A percentile compares a stretch with the other conserved stretches of the same genome.
Evolutionary conservation across 129 eudicot species (phyloP).

Genomic region (Centrapalus pauciflorus): DNA sequence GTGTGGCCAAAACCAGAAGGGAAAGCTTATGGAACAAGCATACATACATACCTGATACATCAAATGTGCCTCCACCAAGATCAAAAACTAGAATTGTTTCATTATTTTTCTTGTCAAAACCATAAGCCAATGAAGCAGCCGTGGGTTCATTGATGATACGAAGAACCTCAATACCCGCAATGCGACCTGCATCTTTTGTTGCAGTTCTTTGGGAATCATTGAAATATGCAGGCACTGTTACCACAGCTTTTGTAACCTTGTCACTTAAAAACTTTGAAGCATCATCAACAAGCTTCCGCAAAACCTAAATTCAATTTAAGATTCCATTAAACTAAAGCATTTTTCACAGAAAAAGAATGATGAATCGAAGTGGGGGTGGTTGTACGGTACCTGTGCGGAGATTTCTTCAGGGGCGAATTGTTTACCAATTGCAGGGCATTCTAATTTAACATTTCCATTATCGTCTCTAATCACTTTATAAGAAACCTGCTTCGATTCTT

Average conservation of each 20-base stretch:
- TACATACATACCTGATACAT: slow-evolving; percentile 64
- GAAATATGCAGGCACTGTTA: slow-evolving; percentile 88
- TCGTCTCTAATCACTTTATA: slow-evolving; percentile 72
- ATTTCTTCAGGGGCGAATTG: slow-evolving; percentile 84
- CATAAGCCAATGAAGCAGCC: slow-evolving; percentile 95
- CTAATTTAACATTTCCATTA: slow-evolving; percentile 78
- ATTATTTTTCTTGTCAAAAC: slow-evolving; percentile 78
- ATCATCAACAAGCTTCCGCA: slow-evolving; percentile 85
- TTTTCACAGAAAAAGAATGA: background rate
- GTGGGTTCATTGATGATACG: slow-evolving; percentile 90
- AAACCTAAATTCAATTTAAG: slow-evolving; percentile 35
- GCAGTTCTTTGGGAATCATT: slow-evolving; percentile 93
- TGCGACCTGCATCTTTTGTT: slow-evolving; percentile 87
- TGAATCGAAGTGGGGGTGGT: slow-evolving; percentile 24
- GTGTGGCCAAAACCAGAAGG: background rate
- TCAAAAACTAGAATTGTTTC: slow-evolving; percentile 83
- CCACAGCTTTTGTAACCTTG: slow-evolving; percentile 75
- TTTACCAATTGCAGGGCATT: slow-evolving; percentile 92
- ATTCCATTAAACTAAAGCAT: background rate
- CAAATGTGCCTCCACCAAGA: slow-evolving; percentile 95
- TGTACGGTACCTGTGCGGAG: slow-evolving; percentile 92
- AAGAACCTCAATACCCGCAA: slow-evolving; percentile 82
- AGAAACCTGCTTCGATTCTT: slow-evolving; percentile 82
- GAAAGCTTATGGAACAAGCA: background rate
- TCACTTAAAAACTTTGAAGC: slow-evolving; percentile 84